Evolutionary conservation across 2,329 filamentous ascomycete species (phyloP), one percentile per base, ranked within the genome.

Genomic region (Mycocentrospora acerina): DNA sequence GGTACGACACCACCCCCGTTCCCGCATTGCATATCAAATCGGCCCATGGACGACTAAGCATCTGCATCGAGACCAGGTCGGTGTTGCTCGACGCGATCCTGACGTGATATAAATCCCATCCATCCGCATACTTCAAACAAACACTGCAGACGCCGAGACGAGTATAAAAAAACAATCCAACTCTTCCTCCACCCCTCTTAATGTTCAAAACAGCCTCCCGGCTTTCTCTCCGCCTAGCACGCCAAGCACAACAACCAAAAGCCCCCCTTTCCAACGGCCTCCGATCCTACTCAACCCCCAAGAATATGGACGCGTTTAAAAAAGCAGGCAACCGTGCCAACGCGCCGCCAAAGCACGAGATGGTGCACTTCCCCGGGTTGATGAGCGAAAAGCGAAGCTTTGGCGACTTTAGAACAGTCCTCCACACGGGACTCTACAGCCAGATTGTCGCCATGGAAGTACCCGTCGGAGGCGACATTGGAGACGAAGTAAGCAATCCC

Each of bases 391-490:
- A 81, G 32, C 71, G 80, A 14, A 68, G 73, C 26, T 82, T 80
- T 14, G 73, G 68, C 3, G 76, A 81, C 40, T 84, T 83, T 57
- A 70, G 81, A 4, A 78, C 77, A 24, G 80, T 85, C 15, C 63
- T 85, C 11, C 81, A 77, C 63, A 84, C 81, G 2, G 81, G 81
- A 0, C 64, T 84, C 6, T 83, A 83, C 59, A 57, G 72, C 9
- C 81, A 85, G 60, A 62, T 85, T 7, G 81, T 84, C 0, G 71
- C 81, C 0, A 85, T 84, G 81, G 81, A 80, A 29, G 72, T 85
- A 0, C 81, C 81, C 0, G 76, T 81, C 0, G 75, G 73, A 11
- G 80, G 81, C 2, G 80, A 85, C 19, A 84, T 85, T 50, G 80
- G 81, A n/a, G 80, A 84, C 35, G 80, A 84, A 65, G 80, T 82